Conservation (phyloP, 2,329 filamentous ascomycete species). For the Rachicladosporium sp. region DNA sequence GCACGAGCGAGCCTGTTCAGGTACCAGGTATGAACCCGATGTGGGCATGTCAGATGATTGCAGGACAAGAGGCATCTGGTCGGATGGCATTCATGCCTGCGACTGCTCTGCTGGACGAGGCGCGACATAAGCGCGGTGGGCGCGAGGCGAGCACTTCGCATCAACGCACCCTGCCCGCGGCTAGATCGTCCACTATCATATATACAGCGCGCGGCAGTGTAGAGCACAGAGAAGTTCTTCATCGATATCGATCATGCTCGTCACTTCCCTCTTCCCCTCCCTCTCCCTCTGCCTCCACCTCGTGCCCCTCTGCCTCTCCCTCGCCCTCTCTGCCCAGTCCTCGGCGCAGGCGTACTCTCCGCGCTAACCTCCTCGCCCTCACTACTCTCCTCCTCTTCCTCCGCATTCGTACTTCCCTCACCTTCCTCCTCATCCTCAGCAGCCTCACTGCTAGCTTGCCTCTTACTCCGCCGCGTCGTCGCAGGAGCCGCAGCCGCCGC, state of each 20-base stretch:
- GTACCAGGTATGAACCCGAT: no score
- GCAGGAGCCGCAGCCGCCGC: conserved; percentile 6
- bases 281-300: neutral
- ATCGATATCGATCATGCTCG: conserved; percentile 25
- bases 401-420: conserved; percentile 8
- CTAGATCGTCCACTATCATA: no score
- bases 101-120: no score
- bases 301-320: conserved; percentile 2
- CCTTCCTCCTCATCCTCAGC: conserved; percentile 15
- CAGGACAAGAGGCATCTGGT: no score
- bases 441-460: conserved; percentile 11
- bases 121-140: no score
- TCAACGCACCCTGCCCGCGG: no score
- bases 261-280: conserved; percentile 2
- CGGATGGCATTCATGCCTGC: no score
- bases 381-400: conserved; percentile 8
- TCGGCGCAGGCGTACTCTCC: conserved; percentile 9
- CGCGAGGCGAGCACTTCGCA: no score
- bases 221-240: no score
- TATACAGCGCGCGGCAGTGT: no score
- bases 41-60: no score
- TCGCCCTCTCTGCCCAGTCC: conserved; percentile 2
- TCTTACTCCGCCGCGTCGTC: conserved; percentile 9
- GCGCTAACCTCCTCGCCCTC: conserved; percentile 8
- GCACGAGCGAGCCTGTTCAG: no score